Conservation (phyloP, 345 rosid species). For the Boechera divaricarpa region DNA sequence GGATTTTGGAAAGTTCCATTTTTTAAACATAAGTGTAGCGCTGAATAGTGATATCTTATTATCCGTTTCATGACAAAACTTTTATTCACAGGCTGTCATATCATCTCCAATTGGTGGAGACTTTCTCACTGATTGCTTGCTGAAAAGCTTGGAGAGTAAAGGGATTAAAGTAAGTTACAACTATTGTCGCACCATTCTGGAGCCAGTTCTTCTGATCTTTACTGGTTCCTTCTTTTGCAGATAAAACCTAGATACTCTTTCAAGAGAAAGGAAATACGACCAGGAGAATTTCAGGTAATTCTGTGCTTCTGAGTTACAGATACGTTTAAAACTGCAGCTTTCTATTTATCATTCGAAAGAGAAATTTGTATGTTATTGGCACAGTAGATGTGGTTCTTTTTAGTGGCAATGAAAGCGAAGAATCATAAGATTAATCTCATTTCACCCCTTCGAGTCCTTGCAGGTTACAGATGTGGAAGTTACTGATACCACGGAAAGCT, state of each 20-base stretch:
- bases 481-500: conserved; percentile 86
- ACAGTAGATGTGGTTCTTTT: too few relatives aligned
- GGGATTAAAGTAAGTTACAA: conserved; percentile 69
- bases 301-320: not conserved
- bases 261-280: conserved; percentile 86
- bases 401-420: too few relatives aligned
- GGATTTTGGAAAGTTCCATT: not conserved
- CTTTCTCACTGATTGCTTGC: conserved; percentile 83
- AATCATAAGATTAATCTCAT: not conserved
- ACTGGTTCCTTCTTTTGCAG: conserved; percentile 51
- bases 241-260: conserved; percentile 96
- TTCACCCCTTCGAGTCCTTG: conserved; percentile 19
- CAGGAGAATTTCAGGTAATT: conserved; percentile 84
- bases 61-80: not conserved
- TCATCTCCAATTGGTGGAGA: conserved; percentile 92
- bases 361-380: too few relatives aligned
- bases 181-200: not conserved
- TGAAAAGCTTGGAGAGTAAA: conserved; percentile 95
- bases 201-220: conserved; percentile 1
- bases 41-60: not conserved
- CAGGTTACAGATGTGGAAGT: conserved; percentile 76
- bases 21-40: not conserved
- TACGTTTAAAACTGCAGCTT: not conserved
- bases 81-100: conserved; percentile 61
- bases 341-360: not conserved